phyloP scores from a whole-genome alignment of 768 basidiomycete genomes.

The Cantharellus anzutake region DNA sequence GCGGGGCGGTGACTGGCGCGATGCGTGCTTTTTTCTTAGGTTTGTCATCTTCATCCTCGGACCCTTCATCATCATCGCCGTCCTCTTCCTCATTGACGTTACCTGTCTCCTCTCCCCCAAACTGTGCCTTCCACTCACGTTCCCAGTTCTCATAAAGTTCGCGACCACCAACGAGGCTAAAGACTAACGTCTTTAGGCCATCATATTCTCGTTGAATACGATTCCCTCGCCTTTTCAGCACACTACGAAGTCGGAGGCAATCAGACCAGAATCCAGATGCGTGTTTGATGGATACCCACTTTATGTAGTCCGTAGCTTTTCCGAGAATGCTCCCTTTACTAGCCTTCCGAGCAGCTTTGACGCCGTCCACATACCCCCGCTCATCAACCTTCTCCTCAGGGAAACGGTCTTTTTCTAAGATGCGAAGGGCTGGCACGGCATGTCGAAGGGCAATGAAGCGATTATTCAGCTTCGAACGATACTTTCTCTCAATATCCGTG shows the following conservation, averaged over 20 bases:
- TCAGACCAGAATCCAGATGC: neutral
- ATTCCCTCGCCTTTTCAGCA: slow-evolving; percentile 58
- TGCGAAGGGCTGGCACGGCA: slow-evolving; percentile 67
- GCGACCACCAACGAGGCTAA: slow-evolving; percentile 55
- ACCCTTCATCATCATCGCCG: slow-evolving; percentile 18
- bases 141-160: slow-evolving; percentile 61
- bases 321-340: slow-evolving; percentile 81
- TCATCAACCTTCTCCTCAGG: slow-evolving; percentile 47
- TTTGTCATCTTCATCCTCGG: slow-evolving; percentile 26
- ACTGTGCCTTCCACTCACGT: slow-evolving; percentile 45
- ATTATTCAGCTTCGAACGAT: slow-evolving; percentile 76
- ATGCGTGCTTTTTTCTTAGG: slow-evolving; percentile 48
- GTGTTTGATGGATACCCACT: slow-evolving; percentile 18
- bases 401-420: slow-evolving; percentile 37
- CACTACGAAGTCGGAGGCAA: slow-evolving; percentile 21
- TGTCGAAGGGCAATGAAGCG: slow-evolving; percentile 64
- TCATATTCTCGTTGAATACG: slow-evolving; percentile 45
- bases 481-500: slow-evolving; percentile 75
- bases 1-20: slow-evolving; percentile 20
- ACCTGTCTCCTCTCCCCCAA: slow-evolving; percentile 60
- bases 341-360: slow-evolving; percentile 77
- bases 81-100: slow-evolving; percentile 20
- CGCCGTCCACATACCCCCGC: slow-evolving; percentile 79
- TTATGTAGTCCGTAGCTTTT: slow-evolving; percentile 81
- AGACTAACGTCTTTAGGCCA: slow-evolving; percentile 48